These are phyloP conservation scores for Amanita jacksonii DNA, from an alignment of 768 basidiomycete species.

Conservation along the genomic window DNA sequence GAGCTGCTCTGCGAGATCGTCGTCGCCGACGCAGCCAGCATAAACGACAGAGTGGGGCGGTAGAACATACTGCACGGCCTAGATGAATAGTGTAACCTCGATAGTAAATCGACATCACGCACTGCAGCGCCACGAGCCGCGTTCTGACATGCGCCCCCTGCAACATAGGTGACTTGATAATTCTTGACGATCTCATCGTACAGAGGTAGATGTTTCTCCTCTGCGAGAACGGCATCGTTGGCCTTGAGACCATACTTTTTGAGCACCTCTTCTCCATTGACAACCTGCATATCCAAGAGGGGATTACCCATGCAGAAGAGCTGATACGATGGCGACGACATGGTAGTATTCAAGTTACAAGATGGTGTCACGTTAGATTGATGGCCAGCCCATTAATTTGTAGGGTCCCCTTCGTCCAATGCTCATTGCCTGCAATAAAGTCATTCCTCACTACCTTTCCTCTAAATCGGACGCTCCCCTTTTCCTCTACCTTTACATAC, in stretches of 20 bases:
- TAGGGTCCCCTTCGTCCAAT: slow-evolving; percentile 34
- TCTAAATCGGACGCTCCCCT: slow-evolving; percentile 29
- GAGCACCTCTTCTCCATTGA: slow-evolving; percentile 72
- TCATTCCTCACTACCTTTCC: slow-evolving; percentile 51
- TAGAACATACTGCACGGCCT: slow-evolving; percentile 71
- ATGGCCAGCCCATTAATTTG: slow-evolving; percentile 24
- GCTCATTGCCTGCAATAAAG: slow-evolving; percentile 56
- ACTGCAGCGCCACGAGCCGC: slow-evolving; percentile 95
- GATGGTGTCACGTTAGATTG: not conserved
- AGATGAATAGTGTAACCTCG: slow-evolving; percentile 3
- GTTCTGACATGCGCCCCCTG: slow-evolving; percentile 96
- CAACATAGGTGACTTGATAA: slow-evolving; percentile 79
- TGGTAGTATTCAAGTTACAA: slow-evolving; percentile 12
- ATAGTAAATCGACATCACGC: slow-evolving; percentile 20
- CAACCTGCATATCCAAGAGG: slow-evolving; percentile 92
- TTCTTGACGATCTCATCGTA: slow-evolving; percentile 82
- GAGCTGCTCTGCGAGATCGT: slow-evolving; percentile 85
- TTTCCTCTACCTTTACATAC: slow-evolving; percentile 45
- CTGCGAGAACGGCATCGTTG: slow-evolving; percentile 94
- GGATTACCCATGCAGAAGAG: slow-evolving; percentile 95
- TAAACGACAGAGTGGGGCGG: slow-evolving; percentile 86
- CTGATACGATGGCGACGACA: slow-evolving; percentile 42
- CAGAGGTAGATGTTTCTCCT: slow-evolving; percentile 83
- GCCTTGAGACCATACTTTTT: slow-evolving; percentile 86
- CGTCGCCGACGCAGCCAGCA: slow-evolving; percentile 90